These are phyloP conservation scores for Exophiala spinifera DNA, from an alignment of 2,329 filamentous ascomycete species.

Conservation along the genomic window DNA sequence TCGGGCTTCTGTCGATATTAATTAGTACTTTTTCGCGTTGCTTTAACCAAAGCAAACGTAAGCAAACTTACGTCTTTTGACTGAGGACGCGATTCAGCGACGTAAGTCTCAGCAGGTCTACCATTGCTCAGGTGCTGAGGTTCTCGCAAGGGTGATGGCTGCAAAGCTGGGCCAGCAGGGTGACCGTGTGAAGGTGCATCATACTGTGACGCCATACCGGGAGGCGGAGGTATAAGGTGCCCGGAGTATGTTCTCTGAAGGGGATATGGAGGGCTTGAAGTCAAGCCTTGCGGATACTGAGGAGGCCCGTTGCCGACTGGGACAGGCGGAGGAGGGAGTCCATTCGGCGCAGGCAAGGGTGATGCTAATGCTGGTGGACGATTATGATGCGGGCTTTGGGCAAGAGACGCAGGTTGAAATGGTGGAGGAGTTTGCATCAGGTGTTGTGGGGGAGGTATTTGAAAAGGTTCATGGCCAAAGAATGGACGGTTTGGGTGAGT, in stretches of 20 bases:
- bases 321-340: conserved; percentile 20
- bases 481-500: conserved; percentile 43
- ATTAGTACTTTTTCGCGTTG: conserved; percentile 24
- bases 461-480: conserved; percentile 42
- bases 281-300: conserved; percentile 22
- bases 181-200: conserved; percentile 41
- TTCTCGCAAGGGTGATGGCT: conserved; percentile 44
- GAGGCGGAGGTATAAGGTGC: conserved; percentile 11
- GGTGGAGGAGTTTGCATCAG: conserved; percentile 44
- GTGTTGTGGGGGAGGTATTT: conserved; percentile 25
- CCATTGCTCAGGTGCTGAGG: conserved; percentile 37
- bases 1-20: conserved; percentile 58
- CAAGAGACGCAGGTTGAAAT: conserved; percentile 36
- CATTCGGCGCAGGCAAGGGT: conserved; percentile 35
- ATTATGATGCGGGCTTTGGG: conserved; percentile 41
- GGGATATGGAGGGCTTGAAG: conserved; percentile 23
- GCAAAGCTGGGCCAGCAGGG: conserved; percentile 37
- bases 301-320: conserved; percentile 21
- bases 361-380: conserved; percentile 37
- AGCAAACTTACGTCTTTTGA: conserved; percentile 36
- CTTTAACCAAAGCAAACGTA: conserved; percentile 25
- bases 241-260: conserved; percentile 25
- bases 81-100: conserved; percentile 39
- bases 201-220: conserved; percentile 40
- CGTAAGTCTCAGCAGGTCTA: conserved; percentile 34